Base-by-base conservation (phyloP, 2,329 filamentous ascomycete species). In the Diaporthe vaccinii region DNA sequence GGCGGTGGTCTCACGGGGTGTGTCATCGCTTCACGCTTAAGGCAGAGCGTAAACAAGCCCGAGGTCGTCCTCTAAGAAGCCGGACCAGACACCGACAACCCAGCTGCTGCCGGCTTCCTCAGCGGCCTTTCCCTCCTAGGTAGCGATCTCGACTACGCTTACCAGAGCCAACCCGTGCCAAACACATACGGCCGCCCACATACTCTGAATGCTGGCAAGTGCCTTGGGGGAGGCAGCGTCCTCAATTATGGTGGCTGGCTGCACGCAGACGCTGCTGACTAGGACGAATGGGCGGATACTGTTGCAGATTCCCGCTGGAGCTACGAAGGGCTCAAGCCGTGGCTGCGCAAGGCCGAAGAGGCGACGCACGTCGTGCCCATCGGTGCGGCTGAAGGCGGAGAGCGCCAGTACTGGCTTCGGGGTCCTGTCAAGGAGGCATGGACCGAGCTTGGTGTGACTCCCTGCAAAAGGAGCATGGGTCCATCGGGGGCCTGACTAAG, bases 311-410 rank as follows among this genome's bases (percentile, higher is more conserved):
- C 83, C 1, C 79, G 82, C 3, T 91, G 88, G 83, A 84, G 83
- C 75, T 88, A 86, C 73, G 80, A 86, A 5, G 83, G 83, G 14
- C 82, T 89, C 41, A 81, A 86, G 22, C 85, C 86, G 2, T 90
- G 86, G 79, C 84, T 88, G 73, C 80, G 81, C 51, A 87, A 85
- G 74, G 78, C 82, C 0, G 86, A 87, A 75, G 75, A 74, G 10
- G 78, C 84, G 0, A 82, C 85, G 10, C 70, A 80, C 2, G 78
- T 84, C 28, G 79, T 78, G 20, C 82, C 81, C 2, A 77, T 83
- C n/a, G 78, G 77, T 5, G 79, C 79, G 5, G 77, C 81, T 36
- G 73, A 70, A 55, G 17, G 14, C 10, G 65, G 53, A 6, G 80
- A 80, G 36, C 83, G 86, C 36, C 79, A 76, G 2, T 87, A 86